These are phyloP conservation scores for Claviceps sp. DNA, from an alignment of 2,329 filamentous ascomycete species.

Conservation along the genomic window DNA sequence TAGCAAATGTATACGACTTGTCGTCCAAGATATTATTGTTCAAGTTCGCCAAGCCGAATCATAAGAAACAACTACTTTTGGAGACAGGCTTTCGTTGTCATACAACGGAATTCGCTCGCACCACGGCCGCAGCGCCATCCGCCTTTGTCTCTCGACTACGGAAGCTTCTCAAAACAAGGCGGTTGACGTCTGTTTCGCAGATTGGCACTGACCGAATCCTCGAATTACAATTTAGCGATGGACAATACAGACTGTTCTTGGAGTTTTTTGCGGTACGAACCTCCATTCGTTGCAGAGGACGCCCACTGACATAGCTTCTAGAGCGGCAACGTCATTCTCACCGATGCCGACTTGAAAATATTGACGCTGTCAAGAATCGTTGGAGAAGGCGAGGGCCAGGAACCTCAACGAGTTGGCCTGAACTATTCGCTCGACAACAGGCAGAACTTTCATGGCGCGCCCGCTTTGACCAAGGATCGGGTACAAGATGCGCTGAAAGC, in stretches of 20 bases:
- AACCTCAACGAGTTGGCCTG: slow-evolving; percentile 63
- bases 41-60: slow-evolving; percentile 84
- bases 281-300: too few relatives aligned
- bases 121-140: slow-evolving; percentile 73
- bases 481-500: slow-evolving; percentile 55
- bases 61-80: slow-evolving; percentile 79
- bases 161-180: slow-evolving; percentile 75
- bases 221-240: slow-evolving; percentile 86
- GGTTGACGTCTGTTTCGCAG: slow-evolving; percentile 69
- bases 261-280: slow-evolving; percentile 70
- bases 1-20: slow-evolving; percentile 92
- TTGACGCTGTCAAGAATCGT: slow-evolving; percentile 71
- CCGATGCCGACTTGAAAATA: slow-evolving; percentile 72
- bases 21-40: slow-evolving; percentile 90
- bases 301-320: slow-evolving; percentile 9
- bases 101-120: slow-evolving; percentile 77
- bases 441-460: slow-evolving; percentile 70
- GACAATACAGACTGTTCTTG: slow-evolving; percentile 71
- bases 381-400: slow-evolving; percentile 67
- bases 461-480: slow-evolving; percentile 59
- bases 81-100: slow-evolving; percentile 96
- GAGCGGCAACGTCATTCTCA: slow-evolving; percentile 87
- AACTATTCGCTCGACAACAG: slow-evolving; percentile 69
- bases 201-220: slow-evolving; percentile 89
- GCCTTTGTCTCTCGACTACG: slow-evolving; percentile 73